Evolutionary conservation across 129 eudicot genomes (phyloP), one percentile per base, ranked within the genome.

Genomic region (Pseudognaphalium luteoalbum): DNA sequence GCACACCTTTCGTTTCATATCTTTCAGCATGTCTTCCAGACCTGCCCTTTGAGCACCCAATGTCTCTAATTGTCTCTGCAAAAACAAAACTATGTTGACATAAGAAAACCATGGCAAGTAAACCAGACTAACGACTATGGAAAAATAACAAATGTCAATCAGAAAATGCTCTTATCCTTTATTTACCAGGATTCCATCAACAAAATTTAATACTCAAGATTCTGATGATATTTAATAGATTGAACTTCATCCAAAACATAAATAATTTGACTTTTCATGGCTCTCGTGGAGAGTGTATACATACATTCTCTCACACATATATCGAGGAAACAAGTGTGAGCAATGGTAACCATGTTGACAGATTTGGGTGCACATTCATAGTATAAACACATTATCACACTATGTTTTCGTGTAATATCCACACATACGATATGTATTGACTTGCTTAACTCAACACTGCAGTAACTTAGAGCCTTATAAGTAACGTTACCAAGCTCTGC

Each of bases 1-100:
- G 58, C 82, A 66, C 75, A 95, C 99, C 96, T 95, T 95, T 79
- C 97, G 84, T 82, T 89, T 95, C 97, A 89, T 95, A 80, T 95
- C 99, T 89, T 95, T 95, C 63, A 95, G 83, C 99, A 95, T 91
- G 87, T 95, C 99, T 81, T 94, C 99, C 83, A 94, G 89, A 25
- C 99, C 97, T 25, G 99, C 99, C 73, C 97, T 84, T 75, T 94
- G 93, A 63, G 97, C 89, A 57, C 99, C 99, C 66, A 94, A 83
- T 44, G 84, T 87, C 85, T 94, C 99, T 86, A 94, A 81, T 77
- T 94, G 96, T 85, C 97, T 86, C 99, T 94, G 92, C 80, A 84
- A 47, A 47, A 81, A 42, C 56, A 66, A 59, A 39, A 74, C 5
- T 68, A 70, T 15, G 16, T 1, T 56, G 47, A 29, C 64, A 19